Conservation (phyloP, 2,329 filamentous ascomycete species). For the Clarireedia sp. region DNA sequence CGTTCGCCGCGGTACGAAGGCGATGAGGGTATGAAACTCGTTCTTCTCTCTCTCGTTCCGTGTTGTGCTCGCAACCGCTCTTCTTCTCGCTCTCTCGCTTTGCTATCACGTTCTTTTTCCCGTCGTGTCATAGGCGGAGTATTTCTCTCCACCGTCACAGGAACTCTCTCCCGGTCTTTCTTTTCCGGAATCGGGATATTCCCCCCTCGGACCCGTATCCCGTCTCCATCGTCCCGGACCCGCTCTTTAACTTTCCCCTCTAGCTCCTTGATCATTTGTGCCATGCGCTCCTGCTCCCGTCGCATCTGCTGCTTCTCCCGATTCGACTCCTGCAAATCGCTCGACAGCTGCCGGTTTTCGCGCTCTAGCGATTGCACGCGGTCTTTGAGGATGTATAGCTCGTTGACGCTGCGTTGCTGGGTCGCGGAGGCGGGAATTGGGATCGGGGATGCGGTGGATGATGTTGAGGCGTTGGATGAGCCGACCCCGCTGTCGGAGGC, state of each 20-base stretch:
- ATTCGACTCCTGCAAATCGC: conserved; percentile 3
- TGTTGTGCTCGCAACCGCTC: not conserved
- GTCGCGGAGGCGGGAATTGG: too few relatives aligned
- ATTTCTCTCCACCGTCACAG: not conserved
- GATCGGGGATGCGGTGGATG: not conserved
- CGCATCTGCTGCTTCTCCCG: conserved; percentile 3
- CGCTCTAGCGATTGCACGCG: not conserved
- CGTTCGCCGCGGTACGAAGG: not conserved
- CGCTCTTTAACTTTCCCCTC: not conserved
- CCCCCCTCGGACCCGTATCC: not conserved
- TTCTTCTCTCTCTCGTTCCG: not conserved
- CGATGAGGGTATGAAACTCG: not conserved
- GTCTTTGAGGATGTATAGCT: conserved; percentile 4
- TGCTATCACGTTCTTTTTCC: not conserved
- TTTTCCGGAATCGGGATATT: not conserved
- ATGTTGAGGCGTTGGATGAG: not conserved
- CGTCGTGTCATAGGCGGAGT: conserved; percentile 1
- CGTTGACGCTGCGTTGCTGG: not conserved
- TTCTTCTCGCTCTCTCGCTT: not conserved
- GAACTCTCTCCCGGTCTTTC: not conserved
- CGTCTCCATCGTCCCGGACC: not conserved
- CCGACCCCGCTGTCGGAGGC: conserved; percentile 1
- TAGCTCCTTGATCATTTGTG: not conserved
- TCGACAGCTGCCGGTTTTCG: conserved; percentile 3
- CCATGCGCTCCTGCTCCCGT: not conserved